Percentiles rank a stretch among this genome's conserved stretches.
Evolutionary conservation across 2,329 filamentous ascomycete genomes (phyloP).

Genomic region (Alternaria sp.): DNA sequence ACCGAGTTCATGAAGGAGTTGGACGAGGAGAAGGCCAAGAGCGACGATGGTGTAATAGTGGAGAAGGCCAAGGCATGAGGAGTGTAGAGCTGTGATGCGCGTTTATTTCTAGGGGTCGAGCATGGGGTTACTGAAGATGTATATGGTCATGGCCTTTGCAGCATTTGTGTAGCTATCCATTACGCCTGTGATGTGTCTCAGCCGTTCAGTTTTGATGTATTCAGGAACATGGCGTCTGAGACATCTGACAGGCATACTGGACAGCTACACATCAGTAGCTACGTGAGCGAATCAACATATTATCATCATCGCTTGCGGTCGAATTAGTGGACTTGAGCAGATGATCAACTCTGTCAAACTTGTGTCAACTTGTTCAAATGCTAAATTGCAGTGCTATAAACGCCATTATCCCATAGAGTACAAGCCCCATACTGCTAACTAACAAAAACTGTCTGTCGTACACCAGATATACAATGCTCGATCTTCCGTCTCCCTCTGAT

Average conservation of each 20-base stretch:
- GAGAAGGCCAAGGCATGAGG: constrained; percentile 9
- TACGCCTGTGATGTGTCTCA: background rate
- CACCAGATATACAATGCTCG: constrained; percentile 40
- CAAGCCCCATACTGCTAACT: constrained; percentile 24
- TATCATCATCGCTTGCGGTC: background rate
- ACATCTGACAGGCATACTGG: constrained; percentile 11
- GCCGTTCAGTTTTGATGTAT: background rate
- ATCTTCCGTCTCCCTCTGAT: background rate
- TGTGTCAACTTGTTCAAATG: constrained; percentile 16
- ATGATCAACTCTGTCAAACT: background rate
- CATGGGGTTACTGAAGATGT: background rate
- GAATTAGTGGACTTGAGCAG: background rate
- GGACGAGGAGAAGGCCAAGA: constrained; percentile 61
- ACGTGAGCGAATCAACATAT: background rate
- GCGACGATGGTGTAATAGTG: constrained; percentile 27
- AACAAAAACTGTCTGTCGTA: constrained; percentile 28
- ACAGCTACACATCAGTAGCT: constrained; percentile 1
- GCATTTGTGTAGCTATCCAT: constrained; percentile 4
- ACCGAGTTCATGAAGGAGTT: constrained; percentile 85
- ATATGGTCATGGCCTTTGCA: constrained; percentile 4
- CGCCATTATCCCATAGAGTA: constrained; percentile 37
- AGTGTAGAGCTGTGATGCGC: background rate
- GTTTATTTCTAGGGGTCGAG: background rate
- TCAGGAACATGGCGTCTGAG: constrained; percentile 1
- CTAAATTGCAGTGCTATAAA: constrained; percentile 42